These are phyloP conservation scores for Alnus glutinosa DNA, from an alignment of 306 rosid species.

Conservation along the genomic window DNA sequence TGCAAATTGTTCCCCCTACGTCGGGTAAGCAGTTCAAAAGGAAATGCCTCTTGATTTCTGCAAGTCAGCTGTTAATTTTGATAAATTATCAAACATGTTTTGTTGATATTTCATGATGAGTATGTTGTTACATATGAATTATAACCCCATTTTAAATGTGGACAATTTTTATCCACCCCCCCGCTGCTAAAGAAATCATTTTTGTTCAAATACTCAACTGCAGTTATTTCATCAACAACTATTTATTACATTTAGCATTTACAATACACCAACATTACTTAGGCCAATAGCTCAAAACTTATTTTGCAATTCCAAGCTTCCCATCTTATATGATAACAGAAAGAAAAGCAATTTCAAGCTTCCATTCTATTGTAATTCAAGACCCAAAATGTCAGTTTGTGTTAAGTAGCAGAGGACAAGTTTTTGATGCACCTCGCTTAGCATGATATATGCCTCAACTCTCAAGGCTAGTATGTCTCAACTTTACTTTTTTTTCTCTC, in stretches of 20 bases:
- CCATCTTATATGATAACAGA: not conserved
- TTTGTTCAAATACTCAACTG: not conserved
- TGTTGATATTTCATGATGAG: slow-evolving; percentile 3
- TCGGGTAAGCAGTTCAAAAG: slow-evolving; percentile 55
- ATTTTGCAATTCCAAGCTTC: not conserved
- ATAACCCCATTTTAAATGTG: not conserved
- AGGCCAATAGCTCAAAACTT: not conserved
- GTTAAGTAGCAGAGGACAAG: too few relatives aligned
- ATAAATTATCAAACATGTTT: slow-evolving; percentile 8
- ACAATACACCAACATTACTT: not conserved
- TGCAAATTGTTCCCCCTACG: slow-evolving; percentile 94
- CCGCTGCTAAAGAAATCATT: not conserved
- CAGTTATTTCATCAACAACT: not conserved
- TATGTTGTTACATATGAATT: not conserved
- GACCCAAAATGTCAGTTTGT: too few relatives aligned
- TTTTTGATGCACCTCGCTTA: too few relatives aligned
- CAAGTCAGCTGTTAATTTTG: slow-evolving; percentile 3
- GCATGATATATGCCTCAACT: too few relatives aligned
- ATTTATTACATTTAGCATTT: not conserved
- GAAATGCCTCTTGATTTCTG: slow-evolving; percentile 18
- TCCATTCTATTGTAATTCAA: not conserved
- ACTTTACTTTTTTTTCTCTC: not conserved
- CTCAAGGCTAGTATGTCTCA: too few relatives aligned
- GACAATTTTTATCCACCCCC: not conserved
- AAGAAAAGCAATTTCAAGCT: not conserved